Evolutionary conservation across 2,329 filamentous ascomycete genomes (phyloP).

Genomic region (Xylaria sp.): DNA sequence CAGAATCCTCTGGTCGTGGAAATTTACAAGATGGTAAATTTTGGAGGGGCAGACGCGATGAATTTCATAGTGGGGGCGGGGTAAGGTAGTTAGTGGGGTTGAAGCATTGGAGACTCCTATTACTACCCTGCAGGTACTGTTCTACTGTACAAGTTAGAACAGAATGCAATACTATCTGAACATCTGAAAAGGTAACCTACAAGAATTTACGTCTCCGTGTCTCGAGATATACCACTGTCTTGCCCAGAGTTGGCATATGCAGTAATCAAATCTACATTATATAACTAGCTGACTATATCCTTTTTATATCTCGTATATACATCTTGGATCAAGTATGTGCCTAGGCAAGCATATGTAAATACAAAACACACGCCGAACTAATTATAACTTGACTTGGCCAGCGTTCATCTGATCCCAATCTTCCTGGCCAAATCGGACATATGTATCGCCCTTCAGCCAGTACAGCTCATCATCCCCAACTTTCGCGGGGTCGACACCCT

Average conservation of each 20-base stretch:
- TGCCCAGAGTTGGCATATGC: too few species aligned
- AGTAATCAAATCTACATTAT: not conserved
- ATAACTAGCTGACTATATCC: not conserved
- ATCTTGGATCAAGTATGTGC: not conserved
- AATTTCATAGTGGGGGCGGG: conserved; percentile 35
- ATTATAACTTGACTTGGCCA: conserved; percentile 76
- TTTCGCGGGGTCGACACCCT: conserved; percentile 76
- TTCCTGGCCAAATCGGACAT: conserved; percentile 71
- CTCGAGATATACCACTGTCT: too few species aligned
- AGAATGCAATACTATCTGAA: too few species aligned
- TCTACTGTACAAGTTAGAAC: too few species aligned
- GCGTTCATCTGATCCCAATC: conserved; percentile 76
- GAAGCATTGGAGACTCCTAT: too few species aligned
- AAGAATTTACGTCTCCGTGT: too few species aligned
- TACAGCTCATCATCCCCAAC: conserved; percentile 61
- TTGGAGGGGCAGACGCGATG: conserved; percentile 28
- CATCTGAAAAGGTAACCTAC: too few species aligned
- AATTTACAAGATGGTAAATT: not conserved
- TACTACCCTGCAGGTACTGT: too few species aligned
- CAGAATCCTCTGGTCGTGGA: not conserved
- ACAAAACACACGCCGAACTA: not conserved
- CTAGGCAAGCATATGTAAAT: not conserved
- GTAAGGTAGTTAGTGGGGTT: not conserved
- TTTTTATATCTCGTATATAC: not conserved
- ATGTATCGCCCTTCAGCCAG: conserved; percentile 74